Conservation (phyloP, 768 basidiomycete genomes). For the Gyrodon lividus region DNA sequence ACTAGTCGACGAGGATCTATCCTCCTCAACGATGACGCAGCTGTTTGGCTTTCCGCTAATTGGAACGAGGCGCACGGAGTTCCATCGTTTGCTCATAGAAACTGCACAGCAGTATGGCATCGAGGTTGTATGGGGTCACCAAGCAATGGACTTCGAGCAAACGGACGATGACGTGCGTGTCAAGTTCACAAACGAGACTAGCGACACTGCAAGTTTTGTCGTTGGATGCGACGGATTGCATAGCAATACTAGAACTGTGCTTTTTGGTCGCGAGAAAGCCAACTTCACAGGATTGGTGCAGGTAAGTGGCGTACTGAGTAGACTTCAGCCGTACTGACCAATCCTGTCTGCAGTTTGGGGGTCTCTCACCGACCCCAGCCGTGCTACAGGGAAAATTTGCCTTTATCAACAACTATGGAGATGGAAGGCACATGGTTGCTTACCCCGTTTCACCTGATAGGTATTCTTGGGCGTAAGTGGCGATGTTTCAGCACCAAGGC, state of each 20-base stretch:
- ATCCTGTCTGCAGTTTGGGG: constrained; percentile 30
- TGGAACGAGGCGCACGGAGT: constrained; percentile 31
- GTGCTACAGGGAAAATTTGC: constrained; percentile 12
- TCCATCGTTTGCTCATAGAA: constrained; percentile 33
- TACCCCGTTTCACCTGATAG: constrained; percentile 33
- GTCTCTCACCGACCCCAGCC: constrained; percentile 29
- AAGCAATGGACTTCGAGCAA: constrained; percentile 34
- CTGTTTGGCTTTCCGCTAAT: constrained; percentile 26
- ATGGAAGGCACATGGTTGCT: constrained; percentile 37
- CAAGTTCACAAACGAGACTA: constrained; percentile 35
- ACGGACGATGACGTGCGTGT: constrained; percentile 29
- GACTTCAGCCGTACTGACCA: not conserved
- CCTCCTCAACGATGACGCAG: constrained; percentile 11
- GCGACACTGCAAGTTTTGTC: constrained; percentile 38
- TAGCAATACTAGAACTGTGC: constrained; percentile 35
- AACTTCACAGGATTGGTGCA: constrained; percentile 41
- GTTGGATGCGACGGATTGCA: constrained; percentile 48
- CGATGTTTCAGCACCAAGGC: not conserved
- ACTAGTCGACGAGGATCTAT: constrained; percentile 27
- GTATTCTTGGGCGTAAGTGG: constrained; percentile 39
- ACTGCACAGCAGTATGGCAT: constrained; percentile 33
- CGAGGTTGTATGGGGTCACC: constrained; percentile 33
- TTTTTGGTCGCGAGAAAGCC: constrained; percentile 38
- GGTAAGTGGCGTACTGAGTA: constrained; percentile 19
- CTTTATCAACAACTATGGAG: constrained; percentile 37